Conservation (phyloP, 305 asterid genomes). For the Fraxinus velutina region DNA sequence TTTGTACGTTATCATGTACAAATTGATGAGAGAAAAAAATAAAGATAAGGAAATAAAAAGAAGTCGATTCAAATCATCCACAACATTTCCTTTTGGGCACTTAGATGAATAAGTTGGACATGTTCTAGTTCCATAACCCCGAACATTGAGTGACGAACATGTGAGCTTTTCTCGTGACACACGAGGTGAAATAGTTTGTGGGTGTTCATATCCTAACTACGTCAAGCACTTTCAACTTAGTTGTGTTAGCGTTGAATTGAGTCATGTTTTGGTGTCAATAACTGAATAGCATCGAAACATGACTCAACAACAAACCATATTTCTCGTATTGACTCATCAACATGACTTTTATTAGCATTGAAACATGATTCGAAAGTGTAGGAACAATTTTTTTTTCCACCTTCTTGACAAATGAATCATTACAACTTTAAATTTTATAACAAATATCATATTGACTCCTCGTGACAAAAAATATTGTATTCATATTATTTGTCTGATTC, state of each 20-base stretch:
- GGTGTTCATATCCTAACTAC: neutral
- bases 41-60: too few species aligned
- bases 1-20: too few species aligned
- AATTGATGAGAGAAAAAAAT: too few species aligned
- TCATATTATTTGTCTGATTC: too few species aligned
- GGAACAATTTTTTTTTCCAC: neutral
- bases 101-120: neutral
- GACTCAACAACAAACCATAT: neutral
- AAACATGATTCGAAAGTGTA: neutral
- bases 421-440: neutral
- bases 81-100: neutral
- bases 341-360: neutral
- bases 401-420: neutral
- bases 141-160: neutral
- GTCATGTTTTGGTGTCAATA: neutral
- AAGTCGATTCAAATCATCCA: too few species aligned
- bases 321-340: neutral
- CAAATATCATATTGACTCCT: neutral
- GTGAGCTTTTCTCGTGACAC: neutral
- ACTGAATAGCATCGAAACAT: neutral
- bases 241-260: neutral
- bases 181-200: neutral
- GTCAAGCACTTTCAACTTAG: neutral
- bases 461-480: neutral
- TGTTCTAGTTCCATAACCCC: neutral